These are phyloP conservation scores for Ceratobasidium sp. DNA, from an alignment of 1,284 basidiomycete species.

Conservation along the genomic window DNA sequence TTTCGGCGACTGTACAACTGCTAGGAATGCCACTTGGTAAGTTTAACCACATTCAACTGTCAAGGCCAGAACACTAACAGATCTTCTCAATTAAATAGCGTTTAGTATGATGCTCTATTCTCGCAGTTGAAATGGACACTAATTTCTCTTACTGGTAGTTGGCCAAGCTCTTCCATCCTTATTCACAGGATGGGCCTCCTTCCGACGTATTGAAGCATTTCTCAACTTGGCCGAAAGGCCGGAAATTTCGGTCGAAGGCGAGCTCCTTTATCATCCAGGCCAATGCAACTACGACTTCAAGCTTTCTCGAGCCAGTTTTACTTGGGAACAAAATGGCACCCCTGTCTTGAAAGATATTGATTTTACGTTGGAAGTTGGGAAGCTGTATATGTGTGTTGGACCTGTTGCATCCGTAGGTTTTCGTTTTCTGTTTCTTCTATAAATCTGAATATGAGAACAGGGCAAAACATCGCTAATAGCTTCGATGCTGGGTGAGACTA, in stretches of 20 bases:
- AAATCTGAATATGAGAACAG: not conserved
- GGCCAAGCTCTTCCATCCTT: conserved; percentile 16
- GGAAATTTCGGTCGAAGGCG: not conserved
- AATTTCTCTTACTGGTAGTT: not conserved
- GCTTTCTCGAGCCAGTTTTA: not conserved
- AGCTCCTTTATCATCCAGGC: not conserved
- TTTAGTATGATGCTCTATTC: not conserved
- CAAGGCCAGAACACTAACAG: not conserved
- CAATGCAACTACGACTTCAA: conserved; percentile 22
- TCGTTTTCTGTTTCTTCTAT: not conserved
- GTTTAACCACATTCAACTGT: not conserved
- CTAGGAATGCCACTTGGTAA: conserved; percentile 10
- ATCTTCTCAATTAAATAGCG: not conserved
- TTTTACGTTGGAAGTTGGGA: conserved; percentile 13
- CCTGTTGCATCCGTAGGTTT: conserved; percentile 17
- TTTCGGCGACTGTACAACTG: conserved; percentile 14
- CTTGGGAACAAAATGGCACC: conserved; percentile 7
- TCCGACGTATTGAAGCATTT: conserved; percentile 7
- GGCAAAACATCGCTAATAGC: conserved; percentile 20
- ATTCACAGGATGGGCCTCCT: conserved; percentile 10
- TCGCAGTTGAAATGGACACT: not conserved
- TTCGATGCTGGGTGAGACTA: conserved; percentile 23
- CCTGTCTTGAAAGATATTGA: conserved; percentile 16
- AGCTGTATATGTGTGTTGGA: conserved; percentile 17
- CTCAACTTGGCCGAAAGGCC: conserved; percentile 11